Conservation (phyloP, 148 eudicot species). For the Selenicereus undatus region DNA sequence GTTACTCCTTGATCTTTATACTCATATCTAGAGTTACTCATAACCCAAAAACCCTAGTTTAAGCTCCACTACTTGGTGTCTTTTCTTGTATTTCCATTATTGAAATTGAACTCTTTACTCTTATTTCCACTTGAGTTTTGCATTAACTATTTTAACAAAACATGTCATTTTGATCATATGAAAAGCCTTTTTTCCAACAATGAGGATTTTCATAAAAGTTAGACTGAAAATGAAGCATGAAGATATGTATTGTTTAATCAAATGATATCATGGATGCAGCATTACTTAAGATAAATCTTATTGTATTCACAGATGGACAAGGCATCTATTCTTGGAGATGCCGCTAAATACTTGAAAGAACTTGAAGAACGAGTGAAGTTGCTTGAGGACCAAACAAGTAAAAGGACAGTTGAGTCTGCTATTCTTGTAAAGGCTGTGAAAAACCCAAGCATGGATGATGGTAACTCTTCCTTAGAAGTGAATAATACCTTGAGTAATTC, state of each 20-base stretch:
- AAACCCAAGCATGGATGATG: not conserved
- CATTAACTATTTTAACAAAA: no score
- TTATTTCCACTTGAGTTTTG: no score
- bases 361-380: constrained; percentile 53
- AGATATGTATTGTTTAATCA: not conserved
- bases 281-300: not conserved
- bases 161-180: no score
- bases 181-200: no score
- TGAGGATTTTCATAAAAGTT: no score
- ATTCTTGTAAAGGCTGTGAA: constrained; percentile 33
- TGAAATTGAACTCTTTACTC: no score
- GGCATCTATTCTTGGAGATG: constrained; percentile 72
- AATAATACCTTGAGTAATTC: not conserved
- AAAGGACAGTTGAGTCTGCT: constrained; percentile 36
- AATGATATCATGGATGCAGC: not conserved
- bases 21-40: no score
- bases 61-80: no score
- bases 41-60: no score
- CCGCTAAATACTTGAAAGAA: constrained; percentile 59
- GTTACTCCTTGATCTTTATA: no score
- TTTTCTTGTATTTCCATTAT: no score
- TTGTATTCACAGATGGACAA: constrained; percentile 30
- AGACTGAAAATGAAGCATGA: not conserved
- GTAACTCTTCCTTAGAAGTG: not conserved
- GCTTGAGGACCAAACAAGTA: constrained; percentile 37